Evolutionary conservation across 257 asterid genomes (phyloP).

Genomic region (Penstemon eatonii): DNA sequence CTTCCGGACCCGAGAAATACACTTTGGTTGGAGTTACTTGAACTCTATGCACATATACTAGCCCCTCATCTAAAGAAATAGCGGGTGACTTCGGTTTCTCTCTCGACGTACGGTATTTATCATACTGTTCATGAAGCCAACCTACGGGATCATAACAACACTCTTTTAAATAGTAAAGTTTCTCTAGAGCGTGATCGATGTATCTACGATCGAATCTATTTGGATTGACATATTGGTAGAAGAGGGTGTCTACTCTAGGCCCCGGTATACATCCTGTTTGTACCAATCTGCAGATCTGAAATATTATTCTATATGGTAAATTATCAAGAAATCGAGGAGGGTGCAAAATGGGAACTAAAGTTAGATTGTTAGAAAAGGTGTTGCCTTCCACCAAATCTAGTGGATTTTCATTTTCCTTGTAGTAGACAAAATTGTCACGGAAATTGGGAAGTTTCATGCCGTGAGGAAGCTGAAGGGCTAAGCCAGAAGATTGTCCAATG

Average conservation of each 20-base stretch:
- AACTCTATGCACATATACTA: constrained; percentile 79
- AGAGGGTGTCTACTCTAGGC: constrained; percentile 49
- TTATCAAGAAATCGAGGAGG: constrained; percentile 42
- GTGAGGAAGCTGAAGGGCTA: constrained; percentile 65
- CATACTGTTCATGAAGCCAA: constrained; percentile 65
- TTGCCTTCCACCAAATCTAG: constrained; percentile 40
- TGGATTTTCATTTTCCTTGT: constrained; percentile 44
- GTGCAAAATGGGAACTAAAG: constrained; percentile 66
- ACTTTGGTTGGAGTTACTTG: constrained; percentile 84
- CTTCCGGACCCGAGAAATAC: constrained; percentile 82
- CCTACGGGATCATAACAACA: constrained; percentile 81
- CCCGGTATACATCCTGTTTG: constrained; percentile 88
- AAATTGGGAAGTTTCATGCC: constrained; percentile 63
- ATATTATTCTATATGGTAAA: constrained; percentile 62
- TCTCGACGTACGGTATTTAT: constrained; percentile 33
- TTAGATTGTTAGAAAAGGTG: constrained; percentile 42
- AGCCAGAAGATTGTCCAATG: constrained; percentile 83
- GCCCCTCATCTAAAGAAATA: constrained; percentile 61
- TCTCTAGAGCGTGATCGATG: constrained; percentile 75
- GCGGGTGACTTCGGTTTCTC: constrained; percentile 64
- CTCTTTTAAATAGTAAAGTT: constrained; percentile 53
- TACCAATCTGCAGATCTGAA: constrained; percentile 65
- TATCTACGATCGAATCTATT: constrained; percentile 21
- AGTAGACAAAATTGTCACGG: constrained; percentile 51
- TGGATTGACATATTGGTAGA: constrained; percentile 61